phyloP scores from a whole-genome alignment of 1,284 basidiomycete genomes.

The Ganoderma multipileum region DNA sequence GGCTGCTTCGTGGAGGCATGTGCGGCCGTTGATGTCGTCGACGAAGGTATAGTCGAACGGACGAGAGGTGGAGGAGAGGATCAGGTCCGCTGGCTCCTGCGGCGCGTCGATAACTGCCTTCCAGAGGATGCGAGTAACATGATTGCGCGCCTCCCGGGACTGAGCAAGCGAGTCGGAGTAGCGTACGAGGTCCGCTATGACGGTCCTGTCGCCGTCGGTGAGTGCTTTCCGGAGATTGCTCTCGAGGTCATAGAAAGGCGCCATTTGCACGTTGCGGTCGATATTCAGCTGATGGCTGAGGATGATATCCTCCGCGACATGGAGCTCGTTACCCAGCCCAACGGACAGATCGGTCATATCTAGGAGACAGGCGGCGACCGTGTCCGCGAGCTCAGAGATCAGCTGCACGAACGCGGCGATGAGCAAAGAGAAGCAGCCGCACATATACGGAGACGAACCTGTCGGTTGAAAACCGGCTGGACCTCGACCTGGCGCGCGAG shows the following conservation, averaged over 20 bases:
- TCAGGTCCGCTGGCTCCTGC: constrained; percentile 73
- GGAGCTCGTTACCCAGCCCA: constrained; percentile 74
- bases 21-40: constrained; percentile 97
- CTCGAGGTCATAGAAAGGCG: constrained; percentile 88
- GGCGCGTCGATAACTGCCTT: constrained; percentile 87
- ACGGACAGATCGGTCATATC: constrained; percentile 89
- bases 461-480: constrained; percentile 97
- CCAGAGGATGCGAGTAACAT: constrained; percentile 90
- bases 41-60: constrained; percentile 91
- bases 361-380: constrained; percentile 91
- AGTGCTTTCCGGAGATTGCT: constrained; percentile 84
- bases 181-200: constrained; percentile 74
- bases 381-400: constrained; percentile 95
- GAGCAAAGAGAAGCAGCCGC: neutral
- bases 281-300: constrained; percentile 77
- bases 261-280: constrained; percentile 64
- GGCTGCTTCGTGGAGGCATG: constrained; percentile 93
- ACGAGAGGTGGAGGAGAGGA: constrained; percentile 68
- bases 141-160: constrained; percentile 63
- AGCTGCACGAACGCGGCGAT: constrained; percentile 55
- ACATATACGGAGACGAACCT: constrained; percentile 56
- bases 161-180: constrained; percentile 72
- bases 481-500: constrained; percentile 97
- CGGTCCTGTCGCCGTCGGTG: constrained; percentile 60
- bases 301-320: constrained; percentile 54